These are phyloP conservation scores for Cryptosporidium ubiquitum DNA, from an alignment of 169 alveolate species.

Conservation along the genomic window DNA sequence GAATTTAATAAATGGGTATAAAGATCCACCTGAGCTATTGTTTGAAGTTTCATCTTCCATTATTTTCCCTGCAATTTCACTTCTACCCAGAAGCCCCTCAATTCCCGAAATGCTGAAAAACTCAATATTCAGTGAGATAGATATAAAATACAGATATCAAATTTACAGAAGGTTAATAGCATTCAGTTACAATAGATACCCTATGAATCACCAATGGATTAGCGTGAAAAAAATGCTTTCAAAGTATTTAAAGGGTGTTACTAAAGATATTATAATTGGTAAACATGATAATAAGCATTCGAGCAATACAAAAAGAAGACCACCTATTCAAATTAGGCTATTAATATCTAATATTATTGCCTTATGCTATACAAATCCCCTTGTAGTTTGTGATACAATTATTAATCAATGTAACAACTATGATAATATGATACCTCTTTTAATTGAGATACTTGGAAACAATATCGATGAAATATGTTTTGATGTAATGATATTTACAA, in stretches of 20 bases:
- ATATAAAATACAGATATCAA: slow-evolving; percentile 17
- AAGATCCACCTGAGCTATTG: slow-evolving; percentile 14
- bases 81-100: slow-evolving; percentile 37
- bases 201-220: slow-evolving; percentile 61
- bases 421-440: slow-evolving; percentile 73
- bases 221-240: slow-evolving; percentile 20
- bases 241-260: slow-evolving; percentile 62
- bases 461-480: slow-evolving; percentile 43
- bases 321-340: slow-evolving; percentile 35
- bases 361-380: slow-evolving; percentile 57
- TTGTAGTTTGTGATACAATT: slow-evolving; percentile 51
- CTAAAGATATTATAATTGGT: slow-evolving; percentile 23
- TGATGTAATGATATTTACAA: slow-evolving; percentile 51
- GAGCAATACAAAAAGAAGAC: slow-evolving; percentile 1
- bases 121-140: slow-evolving; percentile 8
- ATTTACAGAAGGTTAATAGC: slow-evolving; percentile 47
- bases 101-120: slow-evolving; percentile 46
- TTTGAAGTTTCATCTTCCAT: slow-evolving; percentile 21
- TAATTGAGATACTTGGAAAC: slow-evolving; percentile 44
- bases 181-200: slow-evolving; percentile 36
- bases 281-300: slow-evolving; percentile 24
- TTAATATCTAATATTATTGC: slow-evolving; percentile 52
- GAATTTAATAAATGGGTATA: neutral
- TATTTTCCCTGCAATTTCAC: slow-evolving; percentile 62
- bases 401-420: slow-evolving; percentile 56